Base-by-base conservation (phyloP, 192 early-diverging fungal species). In the Entophlyctis luteolus region DNA sequence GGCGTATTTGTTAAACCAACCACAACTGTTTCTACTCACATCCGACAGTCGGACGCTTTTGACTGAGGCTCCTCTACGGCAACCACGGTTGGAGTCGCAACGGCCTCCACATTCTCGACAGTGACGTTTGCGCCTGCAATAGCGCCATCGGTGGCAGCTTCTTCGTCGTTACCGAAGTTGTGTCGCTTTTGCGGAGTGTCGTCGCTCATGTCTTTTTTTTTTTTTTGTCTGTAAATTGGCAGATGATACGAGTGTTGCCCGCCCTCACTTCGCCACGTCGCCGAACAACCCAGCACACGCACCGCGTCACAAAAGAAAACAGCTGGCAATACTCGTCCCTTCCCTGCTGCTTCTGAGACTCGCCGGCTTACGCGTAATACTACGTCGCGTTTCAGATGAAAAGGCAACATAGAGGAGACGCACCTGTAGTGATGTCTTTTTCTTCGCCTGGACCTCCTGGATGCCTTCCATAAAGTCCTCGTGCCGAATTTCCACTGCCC, bases 401-500 rank as follows among this genome's bases (percentile, higher is more conserved):
- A 47, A 1, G 20, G 58, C 31, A n/a, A 59, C 45, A n/a, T 28
- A 3, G 16, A n/a, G n/a, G 62, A 58, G 22, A 37, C 67, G 28
- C 49, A 76, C 75, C 72, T 79, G 77, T 50, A 98, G 77, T 60
- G 92, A 89, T 23, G 91, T 96, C 87, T 96, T 96, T 87, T 98
- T 98, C 90, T 95, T 96, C 46, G 96, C 96, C 78, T 96, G 93
- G 27, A 98, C 96, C 76, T 98, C 96, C 58, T 57, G 62, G 28
- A 46, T 60, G 67, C 82, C 81, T 71, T 96, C 94, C 93, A 97
- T 93, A 75, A 91, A 99, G 67, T 99, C 96, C 75, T 99, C 96
- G 62, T 99, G 96, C 46, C 72, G 84, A 65, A 99, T 86, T 75
- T 94, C 85, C 18, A 84, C 84, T 4, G 90, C 93, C 0, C 90